A percentile compares a stretch with the other conserved stretches of the same genome.
phyloP scores from a whole-genome alignment of 139 green algal genomes.

The Desmodesmus armatus region DNA sequence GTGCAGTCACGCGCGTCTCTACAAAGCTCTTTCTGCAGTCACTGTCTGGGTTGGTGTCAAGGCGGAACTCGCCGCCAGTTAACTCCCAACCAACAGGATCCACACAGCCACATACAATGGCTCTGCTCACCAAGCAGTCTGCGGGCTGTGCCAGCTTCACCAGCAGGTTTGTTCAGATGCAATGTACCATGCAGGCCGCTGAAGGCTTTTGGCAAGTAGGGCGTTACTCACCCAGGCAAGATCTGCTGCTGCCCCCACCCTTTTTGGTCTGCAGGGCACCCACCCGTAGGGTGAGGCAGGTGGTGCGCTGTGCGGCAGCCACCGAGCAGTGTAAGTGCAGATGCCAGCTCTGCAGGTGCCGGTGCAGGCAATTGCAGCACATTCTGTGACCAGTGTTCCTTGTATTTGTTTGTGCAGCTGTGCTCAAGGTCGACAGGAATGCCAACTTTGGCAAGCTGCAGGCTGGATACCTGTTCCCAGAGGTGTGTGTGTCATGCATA shows the following conservation, averaged over 20 bases:
- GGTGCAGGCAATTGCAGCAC: background rate
- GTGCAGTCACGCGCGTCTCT: too few species aligned
- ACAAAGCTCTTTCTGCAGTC: too few species aligned
- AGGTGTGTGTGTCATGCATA: constrained; percentile 76
- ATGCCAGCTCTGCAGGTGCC: background rate
- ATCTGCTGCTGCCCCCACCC: too few species aligned
- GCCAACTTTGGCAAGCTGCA: constrained; percentile 98
- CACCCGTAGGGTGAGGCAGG: background rate
- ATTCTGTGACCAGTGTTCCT: background rate
- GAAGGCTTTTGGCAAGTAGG: too few species aligned
- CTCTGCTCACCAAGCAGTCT: constrained; percentile 26
- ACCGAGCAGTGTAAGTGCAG: constrained; percentile 25
- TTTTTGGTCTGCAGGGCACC: constrained; percentile 26
- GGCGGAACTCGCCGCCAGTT: too few species aligned
- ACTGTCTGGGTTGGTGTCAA: too few species aligned
- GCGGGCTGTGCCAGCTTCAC: background rate
- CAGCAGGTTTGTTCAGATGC: background rate
- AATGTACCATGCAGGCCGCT: too few species aligned
- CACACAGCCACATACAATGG: too few species aligned
- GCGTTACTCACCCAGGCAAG: too few species aligned
- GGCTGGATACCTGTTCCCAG: constrained; percentile 99
- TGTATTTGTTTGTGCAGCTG: constrained; percentile 19
- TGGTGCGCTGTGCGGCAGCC: constrained; percentile 31
- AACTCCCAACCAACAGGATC: too few species aligned
- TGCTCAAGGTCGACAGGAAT: constrained; percentile 80